phyloP scores from a whole-genome alignment of 2,329 filamentous ascomycete species.

The Beauveria caledonica region DNA sequence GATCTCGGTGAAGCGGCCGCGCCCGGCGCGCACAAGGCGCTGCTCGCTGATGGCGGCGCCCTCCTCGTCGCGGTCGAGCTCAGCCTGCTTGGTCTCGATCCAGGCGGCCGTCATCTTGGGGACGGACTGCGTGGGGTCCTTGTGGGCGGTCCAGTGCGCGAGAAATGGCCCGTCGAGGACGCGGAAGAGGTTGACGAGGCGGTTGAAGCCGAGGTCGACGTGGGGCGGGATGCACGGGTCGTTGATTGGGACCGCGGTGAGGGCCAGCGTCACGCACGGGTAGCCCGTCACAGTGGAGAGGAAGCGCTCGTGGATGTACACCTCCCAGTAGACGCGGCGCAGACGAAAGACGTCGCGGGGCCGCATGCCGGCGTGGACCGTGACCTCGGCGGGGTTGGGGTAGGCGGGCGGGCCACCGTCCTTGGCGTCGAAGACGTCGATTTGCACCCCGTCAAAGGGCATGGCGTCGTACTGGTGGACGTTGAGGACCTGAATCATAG shows the following conservation, averaged over 20 bases:
- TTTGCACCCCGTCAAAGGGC: not conserved
- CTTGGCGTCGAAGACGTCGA: not conserved
- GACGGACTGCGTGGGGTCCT: constrained; percentile 16
- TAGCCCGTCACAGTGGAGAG: constrained; percentile 43
- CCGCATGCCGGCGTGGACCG: not conserved
- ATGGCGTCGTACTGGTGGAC: constrained; percentile 29
- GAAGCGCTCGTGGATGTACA: constrained; percentile 49
- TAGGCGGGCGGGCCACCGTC: not conserved
- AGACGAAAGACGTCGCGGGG: constrained; percentile 7
- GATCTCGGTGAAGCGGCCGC: constrained; percentile 26
- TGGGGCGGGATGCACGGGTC: constrained; percentile 28
- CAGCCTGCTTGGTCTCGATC: constrained; percentile 32
- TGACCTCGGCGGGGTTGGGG: not conserved
- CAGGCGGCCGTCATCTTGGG: constrained; percentile 27
- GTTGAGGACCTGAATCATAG: constrained; percentile 34
- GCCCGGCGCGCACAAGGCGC: constrained; percentile 18
- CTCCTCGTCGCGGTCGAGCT: constrained; percentile 31
- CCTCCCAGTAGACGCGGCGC: constrained; percentile 47
- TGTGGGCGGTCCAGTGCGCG: constrained; percentile 27
- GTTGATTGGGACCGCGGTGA: constrained; percentile 21
- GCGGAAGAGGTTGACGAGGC: constrained; percentile 29
- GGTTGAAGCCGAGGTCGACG: constrained; percentile 30
- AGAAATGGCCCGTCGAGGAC: constrained; percentile 32
- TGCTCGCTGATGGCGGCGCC: constrained; percentile 22
- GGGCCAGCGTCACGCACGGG: constrained; percentile 26